Evolutionary conservation across 176 grass and related monocot genomes (phyloP), one percentile per base, ranked within the genome.

Genomic region (Aegilops umbellulata): DNA sequence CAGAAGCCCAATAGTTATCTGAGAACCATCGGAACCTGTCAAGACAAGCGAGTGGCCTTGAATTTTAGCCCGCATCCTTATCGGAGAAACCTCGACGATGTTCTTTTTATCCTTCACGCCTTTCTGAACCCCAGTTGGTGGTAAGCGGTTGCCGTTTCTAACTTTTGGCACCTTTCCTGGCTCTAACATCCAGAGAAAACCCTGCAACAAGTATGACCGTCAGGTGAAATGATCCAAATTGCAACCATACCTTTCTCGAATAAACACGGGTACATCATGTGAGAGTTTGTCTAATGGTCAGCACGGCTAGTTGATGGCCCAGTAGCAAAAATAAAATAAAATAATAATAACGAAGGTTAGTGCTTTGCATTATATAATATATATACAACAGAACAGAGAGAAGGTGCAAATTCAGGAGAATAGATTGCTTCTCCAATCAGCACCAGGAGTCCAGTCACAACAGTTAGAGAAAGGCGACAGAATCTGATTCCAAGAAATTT

Each of bases 161-260:
- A 89, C 36, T 83, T 92, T 97, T 71, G 86, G 90, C 66, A 88
- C 47, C 79, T 90, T 94, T n/a, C 87, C 86, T 72, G 90, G 88
- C 47, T 90, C 94, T 73, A 97, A 62, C 12, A 97, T 84, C 94
- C 94, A 97, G 60, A 97, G 60, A 42, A 65, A 82, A 76, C 92
- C 94, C 94, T 97, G 88, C 57, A 46, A 46, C 64, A 46, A 14
- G 17, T 51, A n/a, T 51, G 51, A 16, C 46, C 2, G 20, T 76
- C 34, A 61, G 76, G 74, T 31, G 47, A 57, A 57, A 77, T 30
- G 53, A 61, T 17, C 53, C 53, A 58, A 77, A 60, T 24, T 36
- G 20, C 31, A n/a, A 60, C 10, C 31, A 60, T 8, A 9, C 1
- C 17, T 35, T 5, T 1, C 29, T 60, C 75, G 1, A 4, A 17